A percentile compares a stretch with the other conserved stretches of the same genome.
Evolutionary conservation across 192 early-diverging fungal species (phyloP).

Genomic region (Dimargaris cristalligena): DNA sequence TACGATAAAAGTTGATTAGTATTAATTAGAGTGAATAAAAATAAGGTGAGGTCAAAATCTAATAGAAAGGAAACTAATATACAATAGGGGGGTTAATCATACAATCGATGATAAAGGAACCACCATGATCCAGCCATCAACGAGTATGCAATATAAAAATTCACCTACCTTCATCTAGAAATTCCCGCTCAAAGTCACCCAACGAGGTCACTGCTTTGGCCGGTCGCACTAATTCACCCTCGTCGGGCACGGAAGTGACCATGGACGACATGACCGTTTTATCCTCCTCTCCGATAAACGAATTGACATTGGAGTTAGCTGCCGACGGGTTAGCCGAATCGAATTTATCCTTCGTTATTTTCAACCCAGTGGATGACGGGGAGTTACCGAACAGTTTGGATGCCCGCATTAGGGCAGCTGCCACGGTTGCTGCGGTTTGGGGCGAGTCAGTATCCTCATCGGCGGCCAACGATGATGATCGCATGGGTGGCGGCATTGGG

Average conservation of each 20-base stretch:
- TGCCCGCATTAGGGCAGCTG: neutral
- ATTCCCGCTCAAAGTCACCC: neutral
- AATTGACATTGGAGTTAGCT: neutral
- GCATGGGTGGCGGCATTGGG: neutral
- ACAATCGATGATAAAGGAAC: too few species aligned
- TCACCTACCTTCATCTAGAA: constrained; percentile 1
- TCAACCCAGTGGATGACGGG: neutral
- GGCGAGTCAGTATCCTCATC: neutral
- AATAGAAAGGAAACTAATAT: too few species aligned
- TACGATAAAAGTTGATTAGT: too few species aligned
- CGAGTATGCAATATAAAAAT: too few species aligned
- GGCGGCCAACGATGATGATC: neutral
- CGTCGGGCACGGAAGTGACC: neutral
- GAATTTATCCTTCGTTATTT: too few species aligned
- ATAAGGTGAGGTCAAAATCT: too few species aligned
- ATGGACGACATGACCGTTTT: too few species aligned
- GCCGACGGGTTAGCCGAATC: too few species aligned
- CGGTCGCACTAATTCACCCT: neutral
- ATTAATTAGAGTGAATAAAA: too few species aligned
- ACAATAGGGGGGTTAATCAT: too few species aligned
- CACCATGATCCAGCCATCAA: too few species aligned
- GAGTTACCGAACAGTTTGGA: neutral
- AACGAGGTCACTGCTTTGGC: neutral
- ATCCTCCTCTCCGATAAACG: neutral
- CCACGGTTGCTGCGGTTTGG: constrained; percentile 1